Percentiles rank a stretch among this genome's conserved stretches.
phyloP scores from a whole-genome alignment of 2,329 filamentous ascomycete genomes.

The Bipolaris oryzae region DNA sequence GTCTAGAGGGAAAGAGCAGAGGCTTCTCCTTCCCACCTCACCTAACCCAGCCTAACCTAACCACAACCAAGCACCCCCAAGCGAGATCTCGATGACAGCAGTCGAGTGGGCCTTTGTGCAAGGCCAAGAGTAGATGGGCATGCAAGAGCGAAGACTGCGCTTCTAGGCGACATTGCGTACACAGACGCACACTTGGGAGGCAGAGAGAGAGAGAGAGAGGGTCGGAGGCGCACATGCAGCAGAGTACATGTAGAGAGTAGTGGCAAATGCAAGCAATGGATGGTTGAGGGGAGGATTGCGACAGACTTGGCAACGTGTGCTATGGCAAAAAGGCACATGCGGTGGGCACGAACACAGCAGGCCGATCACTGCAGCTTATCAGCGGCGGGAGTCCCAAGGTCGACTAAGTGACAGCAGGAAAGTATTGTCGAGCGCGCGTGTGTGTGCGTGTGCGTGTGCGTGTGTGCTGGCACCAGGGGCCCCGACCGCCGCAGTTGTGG shows the following conservation, averaged over 20 bases:
- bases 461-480: slow-evolving; percentile 9
- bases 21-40: background rate
- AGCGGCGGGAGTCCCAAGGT: slow-evolving; percentile 22
- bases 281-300: slow-evolving; percentile 3
- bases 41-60: background rate
- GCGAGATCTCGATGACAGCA: slow-evolving; percentile 7
- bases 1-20: slow-evolving; percentile 1
- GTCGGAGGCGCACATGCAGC: too few relatives aligned
- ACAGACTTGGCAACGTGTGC: slow-evolving; percentile 28
- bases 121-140: background rate
- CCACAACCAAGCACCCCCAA: background rate
- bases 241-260: too few relatives aligned
- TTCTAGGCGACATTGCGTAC: background rate
- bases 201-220: too few relatives aligned
- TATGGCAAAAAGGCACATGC: slow-evolving; percentile 13
- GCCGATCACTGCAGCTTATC: slow-evolving; percentile 3
- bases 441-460: too few relatives aligned
- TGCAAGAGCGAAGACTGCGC: background rate
- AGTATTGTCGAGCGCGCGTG: background rate
- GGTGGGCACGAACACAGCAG: slow-evolving; percentile 1
- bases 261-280: background rate
- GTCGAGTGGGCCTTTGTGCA: background rate
- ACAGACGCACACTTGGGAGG: background rate
- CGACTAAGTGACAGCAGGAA: slow-evolving; percentile 16
- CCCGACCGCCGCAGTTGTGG: slow-evolving; percentile 10